Evolutionary conservation across 108 stramenopile genomes (phyloP).

Genomic region (Pseudonitzschia delicatissima): DNA sequence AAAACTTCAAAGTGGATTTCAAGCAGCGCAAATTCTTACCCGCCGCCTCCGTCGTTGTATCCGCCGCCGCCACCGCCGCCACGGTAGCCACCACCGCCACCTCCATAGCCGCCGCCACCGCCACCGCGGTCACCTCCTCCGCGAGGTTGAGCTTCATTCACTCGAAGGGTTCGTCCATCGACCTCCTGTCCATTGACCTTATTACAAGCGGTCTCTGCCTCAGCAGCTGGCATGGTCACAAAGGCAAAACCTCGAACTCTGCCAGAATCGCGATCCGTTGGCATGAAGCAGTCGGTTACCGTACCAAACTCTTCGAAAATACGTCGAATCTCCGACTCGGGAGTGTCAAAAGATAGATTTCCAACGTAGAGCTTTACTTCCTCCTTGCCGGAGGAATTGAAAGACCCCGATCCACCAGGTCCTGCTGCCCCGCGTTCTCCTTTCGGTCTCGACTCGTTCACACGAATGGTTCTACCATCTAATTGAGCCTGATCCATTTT

Average conservation of each 20-base stretch:
- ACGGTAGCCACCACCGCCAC: conserved; percentile 29
- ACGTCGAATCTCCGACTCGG: conserved; percentile 65
- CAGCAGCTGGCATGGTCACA: conserved; percentile 84
- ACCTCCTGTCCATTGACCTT: conserved; percentile 80
- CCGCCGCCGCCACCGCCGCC: conserved; percentile 30
- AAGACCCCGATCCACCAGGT: conserved; percentile 55
- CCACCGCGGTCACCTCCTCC: conserved; percentile 47
- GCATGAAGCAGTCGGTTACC: conserved; percentile 83
- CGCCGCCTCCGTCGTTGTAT: conserved; percentile 43
- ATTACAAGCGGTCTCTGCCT: conserved; percentile 74
- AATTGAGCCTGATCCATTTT: conserved; percentile 81
- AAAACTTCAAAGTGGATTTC: neutral
- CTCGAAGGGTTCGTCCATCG: conserved; percentile 80
- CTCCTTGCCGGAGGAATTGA: conserved; percentile 67
- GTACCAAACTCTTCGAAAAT: conserved; percentile 84
- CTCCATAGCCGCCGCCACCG: conserved; percentile 29
- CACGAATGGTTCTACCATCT: conserved; percentile 85
- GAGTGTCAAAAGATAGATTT: conserved; percentile 88
- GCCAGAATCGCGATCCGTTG: conserved; percentile 78
- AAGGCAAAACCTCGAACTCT: conserved; percentile 87
- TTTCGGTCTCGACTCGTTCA: conserved; percentile 88
- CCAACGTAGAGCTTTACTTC: conserved; percentile 92
- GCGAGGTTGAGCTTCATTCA: conserved; percentile 89
- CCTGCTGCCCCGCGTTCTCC: conserved; percentile 54
- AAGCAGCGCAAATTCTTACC: conserved; percentile 10